Conservation (phyloP, 139 green algal genomes). For the Prasinococcaceae sp. region DNA sequence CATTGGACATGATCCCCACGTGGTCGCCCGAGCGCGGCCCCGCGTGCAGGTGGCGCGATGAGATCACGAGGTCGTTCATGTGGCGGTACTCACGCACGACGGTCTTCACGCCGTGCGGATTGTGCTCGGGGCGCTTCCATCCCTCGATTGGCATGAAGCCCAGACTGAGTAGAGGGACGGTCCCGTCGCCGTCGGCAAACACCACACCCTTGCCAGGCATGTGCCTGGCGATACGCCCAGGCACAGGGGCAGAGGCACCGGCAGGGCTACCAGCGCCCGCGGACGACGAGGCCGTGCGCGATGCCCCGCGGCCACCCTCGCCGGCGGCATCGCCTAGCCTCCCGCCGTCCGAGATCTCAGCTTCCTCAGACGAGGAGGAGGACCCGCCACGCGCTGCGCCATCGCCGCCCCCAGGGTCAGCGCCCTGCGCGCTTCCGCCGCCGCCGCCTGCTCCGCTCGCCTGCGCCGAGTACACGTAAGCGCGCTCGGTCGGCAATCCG, state of each 20-base stretch:
- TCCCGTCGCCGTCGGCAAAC: constrained; percentile 44
- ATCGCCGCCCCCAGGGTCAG: neutral
- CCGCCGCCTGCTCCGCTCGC: constrained; percentile 12
- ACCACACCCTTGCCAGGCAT: constrained; percentile 35
- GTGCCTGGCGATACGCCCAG: too few species aligned
- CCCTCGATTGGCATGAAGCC: constrained; percentile 1
- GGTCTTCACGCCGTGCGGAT: constrained; percentile 35
- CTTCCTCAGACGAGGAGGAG: neutral
- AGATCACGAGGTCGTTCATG: neutral
- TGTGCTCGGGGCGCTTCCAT: constrained; percentile 23
- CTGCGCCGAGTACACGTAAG: constrained; percentile 38
- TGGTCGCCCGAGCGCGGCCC: constrained; percentile 35
- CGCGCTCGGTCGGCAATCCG: constrained; percentile 49
- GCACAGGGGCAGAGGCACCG: too few species aligned
- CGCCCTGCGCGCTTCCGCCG: constrained; percentile 5
- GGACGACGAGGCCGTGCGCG: constrained; percentile 7
- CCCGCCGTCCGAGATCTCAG: neutral
- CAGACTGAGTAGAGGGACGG: constrained; percentile 41
- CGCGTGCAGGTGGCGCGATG: constrained; percentile 27
- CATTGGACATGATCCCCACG: constrained; percentile 53
- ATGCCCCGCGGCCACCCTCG: constrained; percentile 5
- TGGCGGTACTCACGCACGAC: constrained; percentile 42
- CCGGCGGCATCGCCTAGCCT: neutral
- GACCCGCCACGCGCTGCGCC: neutral
- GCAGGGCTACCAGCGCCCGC: too few species aligned